Conservation (phyloP, 805 yeast species). For the Metschnikowia continentalis region DNA sequence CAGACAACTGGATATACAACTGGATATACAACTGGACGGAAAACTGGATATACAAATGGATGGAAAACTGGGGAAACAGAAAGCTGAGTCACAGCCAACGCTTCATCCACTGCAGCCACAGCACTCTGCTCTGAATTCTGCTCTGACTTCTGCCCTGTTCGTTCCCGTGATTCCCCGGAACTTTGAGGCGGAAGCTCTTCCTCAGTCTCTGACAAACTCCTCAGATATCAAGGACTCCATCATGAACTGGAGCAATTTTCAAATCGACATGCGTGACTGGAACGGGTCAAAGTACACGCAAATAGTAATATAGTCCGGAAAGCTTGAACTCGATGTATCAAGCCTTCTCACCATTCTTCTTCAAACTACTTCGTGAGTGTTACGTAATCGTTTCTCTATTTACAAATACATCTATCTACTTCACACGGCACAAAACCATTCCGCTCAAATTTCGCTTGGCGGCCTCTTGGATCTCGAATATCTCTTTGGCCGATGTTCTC, state of each 20-base stretch:
- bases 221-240: constrained; percentile 55
- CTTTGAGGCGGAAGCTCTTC: constrained; percentile 17
- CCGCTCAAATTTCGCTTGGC: constrained; percentile 68
- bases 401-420: constrained; percentile 23
- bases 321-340: neutral
- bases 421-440: constrained; percentile 76
- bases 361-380: neutral
- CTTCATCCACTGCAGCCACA: no score
- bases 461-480: constrained; percentile 83
- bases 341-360: no score
- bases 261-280: constrained; percentile 84
- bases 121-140: no score
- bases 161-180: constrained; percentile 19
- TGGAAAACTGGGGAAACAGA: no score
- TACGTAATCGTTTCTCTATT: constrained; percentile 7
- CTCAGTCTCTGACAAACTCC: constrained; percentile 21
- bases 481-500: constrained; percentile 40
- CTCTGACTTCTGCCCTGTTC: no score
- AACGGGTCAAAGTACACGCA: constrained; percentile 50
- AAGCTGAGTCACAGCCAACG: no score
- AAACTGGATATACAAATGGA: no score
- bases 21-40: no score
- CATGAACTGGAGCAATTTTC: constrained; percentile 78
- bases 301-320: constrained; percentile 21
- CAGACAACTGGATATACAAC: no score